These are phyloP conservation scores for Didymella sp. DNA, from an alignment of 2,329 filamentous ascomycete genomes.

Conservation along the genomic window DNA sequence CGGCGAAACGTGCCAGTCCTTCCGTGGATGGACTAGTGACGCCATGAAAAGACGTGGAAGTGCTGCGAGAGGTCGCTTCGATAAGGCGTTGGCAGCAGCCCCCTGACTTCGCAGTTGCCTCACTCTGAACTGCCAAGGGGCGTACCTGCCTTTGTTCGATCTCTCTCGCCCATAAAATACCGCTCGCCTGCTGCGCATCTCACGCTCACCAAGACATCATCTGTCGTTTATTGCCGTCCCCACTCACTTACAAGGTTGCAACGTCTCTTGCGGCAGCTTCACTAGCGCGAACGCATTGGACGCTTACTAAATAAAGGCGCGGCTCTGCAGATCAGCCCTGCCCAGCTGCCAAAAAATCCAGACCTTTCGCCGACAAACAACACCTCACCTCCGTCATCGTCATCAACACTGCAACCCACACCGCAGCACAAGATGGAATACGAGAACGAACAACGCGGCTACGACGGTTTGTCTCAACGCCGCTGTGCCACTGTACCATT, in stretches of 20 bases:
- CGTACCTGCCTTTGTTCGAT: conserved; percentile 20
- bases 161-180: conserved; percentile 8
- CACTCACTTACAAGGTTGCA: conserved; percentile 32
- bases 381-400: conserved; percentile 29
- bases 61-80: conserved; percentile 6
- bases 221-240: conserved; percentile 17
- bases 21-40: neutral
- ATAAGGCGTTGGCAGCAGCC: conserved; percentile 6
- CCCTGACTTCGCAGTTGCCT: conserved; percentile 19
- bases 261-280: conserved; percentile 23
- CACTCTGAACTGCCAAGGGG: conserved; percentile 11
- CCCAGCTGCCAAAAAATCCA: conserved; percentile 40
- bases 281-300: conserved; percentile 39
- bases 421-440: conserved; percentile 65
- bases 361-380: conserved; percentile 30
- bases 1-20: neutral
- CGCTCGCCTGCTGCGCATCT: conserved; percentile 7
- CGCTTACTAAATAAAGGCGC: conserved; percentile 40
- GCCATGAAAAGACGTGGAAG: conserved; percentile 7
- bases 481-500: conserved; percentile 14
- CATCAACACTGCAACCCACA: conserved; percentile 31
- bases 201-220: conserved; percentile 1
- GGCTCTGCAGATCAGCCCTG: conserved; percentile 43
- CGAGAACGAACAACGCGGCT: conserved; percentile 69
- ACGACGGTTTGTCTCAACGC: conserved; percentile 64